phyloP scores from a whole-genome alignment of 805 yeast genomes.

The Sungouiella thailandica region DNA sequence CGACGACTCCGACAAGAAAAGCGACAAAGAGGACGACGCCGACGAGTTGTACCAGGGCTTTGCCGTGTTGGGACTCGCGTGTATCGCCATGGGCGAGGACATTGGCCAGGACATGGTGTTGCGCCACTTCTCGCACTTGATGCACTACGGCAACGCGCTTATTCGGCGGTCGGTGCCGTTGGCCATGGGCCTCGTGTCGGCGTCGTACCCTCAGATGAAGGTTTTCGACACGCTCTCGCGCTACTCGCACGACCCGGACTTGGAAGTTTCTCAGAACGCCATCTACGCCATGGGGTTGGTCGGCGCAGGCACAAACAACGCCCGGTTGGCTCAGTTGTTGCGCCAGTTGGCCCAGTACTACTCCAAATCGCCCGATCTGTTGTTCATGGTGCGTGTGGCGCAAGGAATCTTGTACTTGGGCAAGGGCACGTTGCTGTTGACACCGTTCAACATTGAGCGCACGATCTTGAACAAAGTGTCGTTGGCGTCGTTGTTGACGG shows the following conservation, averaged over 20 bases:
- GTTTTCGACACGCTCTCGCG: conserved; percentile 94
- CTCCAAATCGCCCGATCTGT: conserved; percentile 80
- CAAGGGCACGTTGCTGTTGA: conserved; percentile 88
- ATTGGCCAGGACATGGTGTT: conserved; percentile 96
- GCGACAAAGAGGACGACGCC: conserved; percentile 32
- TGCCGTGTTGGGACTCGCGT: conserved; percentile 91
- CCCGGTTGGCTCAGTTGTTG: conserved; percentile 91
- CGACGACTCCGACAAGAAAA: conserved; percentile 18
- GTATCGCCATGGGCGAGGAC: conserved; percentile 95
- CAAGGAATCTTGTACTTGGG: conserved; percentile 95
- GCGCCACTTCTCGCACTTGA: conserved; percentile 94
- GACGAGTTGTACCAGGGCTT: conserved; percentile 71
- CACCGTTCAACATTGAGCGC: conserved; percentile 86
- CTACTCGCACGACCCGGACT: conserved; percentile 92
- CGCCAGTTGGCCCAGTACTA: conserved; percentile 94
- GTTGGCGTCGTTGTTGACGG: conserved; percentile 82
- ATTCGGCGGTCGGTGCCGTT: conserved; percentile 93
- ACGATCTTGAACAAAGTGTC: conserved; percentile 83
- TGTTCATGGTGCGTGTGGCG: conserved; percentile 89
- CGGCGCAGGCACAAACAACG: conserved; percentile 98
- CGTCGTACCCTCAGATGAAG: conserved; percentile 94
- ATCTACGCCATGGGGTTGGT: conserved; percentile 96
- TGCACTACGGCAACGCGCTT: conserved; percentile 94
- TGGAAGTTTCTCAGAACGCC: conserved; percentile 91
- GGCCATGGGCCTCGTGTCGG: conserved; percentile 94